Evolutionary conservation across 371 early-diverging fungal species (phyloP), one percentile per base, ranked within the genome.

Genomic region (Sporodiniella umbellata): DNA sequence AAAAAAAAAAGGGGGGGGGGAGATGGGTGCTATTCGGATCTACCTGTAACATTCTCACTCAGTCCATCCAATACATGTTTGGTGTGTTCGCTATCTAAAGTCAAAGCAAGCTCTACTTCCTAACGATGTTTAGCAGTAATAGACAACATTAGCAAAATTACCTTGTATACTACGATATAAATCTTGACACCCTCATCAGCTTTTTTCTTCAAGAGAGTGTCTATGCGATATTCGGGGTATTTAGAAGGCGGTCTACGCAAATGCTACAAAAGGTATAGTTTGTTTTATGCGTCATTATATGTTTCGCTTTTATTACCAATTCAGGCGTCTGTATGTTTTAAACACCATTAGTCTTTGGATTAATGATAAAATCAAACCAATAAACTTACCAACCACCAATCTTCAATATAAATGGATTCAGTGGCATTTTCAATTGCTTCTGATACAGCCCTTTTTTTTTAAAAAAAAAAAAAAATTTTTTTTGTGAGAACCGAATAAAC

Each of bases 141-240:
- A n/a, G n/a, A n/a, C n/a, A n/a, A n/a, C n/a, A n/a, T n/a, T n/a
- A n/a, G n/a, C n/a, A n/a, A n/a, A n/a, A n/a, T 26, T 68, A 70
- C 76, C 70, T 93, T 92, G 78, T 93, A 96, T 5, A 96, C 80
- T 5, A 93, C 80, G 42, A 96, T 79, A 61, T 88, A 94, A 49
- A 96, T 91, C 64, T 81, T 84, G 22, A 96, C 88, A 31, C 95
- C 95, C 64, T 93, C 76, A 60, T 84, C 82, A 5, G 97, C 97
- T 64, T 92, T 92, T 61, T 78, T 72, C 69, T 90, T 83, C 30
- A 96, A 72, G 39, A 95, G 62, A 15, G 80, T 64, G 56, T 96
- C 97, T 21, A 96, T 52, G 40, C 97, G 87, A 58, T 81, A 90
- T 48, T 85, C 83, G 30, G 87, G 81, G 54, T 92, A 79, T 30